Conservation (phyloP, 1,284 basidiomycete species). For the Cutaneotrichosporon cutaneum region DNA sequence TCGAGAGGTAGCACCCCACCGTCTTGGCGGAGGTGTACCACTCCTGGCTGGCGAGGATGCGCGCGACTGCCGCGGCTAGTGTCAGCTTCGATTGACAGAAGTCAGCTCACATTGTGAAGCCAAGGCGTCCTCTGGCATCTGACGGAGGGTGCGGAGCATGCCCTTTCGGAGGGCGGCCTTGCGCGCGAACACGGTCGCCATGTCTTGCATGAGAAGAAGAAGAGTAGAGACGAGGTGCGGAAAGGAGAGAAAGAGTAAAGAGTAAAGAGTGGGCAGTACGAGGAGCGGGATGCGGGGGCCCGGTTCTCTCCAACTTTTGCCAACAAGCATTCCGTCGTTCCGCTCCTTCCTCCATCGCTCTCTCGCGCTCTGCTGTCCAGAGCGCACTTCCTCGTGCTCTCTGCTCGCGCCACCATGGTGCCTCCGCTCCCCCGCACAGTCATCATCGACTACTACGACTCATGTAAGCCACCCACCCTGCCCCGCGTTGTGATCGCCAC, state of each 20-base stretch:
- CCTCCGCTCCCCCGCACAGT: constrained; percentile 47
- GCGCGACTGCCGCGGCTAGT: constrained; percentile 41
- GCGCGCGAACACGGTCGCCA: constrained; percentile 33
- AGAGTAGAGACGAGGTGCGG: not conserved
- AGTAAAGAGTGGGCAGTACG: not conserved
- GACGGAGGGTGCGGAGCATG: constrained; percentile 40
- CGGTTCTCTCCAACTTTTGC: not conserved
- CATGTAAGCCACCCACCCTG: constrained; percentile 35
- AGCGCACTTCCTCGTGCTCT: not conserved
- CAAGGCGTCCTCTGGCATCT: constrained; percentile 36
- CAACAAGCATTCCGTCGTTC: not conserved
- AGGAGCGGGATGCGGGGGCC: not conserved
- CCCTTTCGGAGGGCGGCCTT: constrained; percentile 42
- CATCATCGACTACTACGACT: constrained; percentile 54
- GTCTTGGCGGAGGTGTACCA: constrained; percentile 38
- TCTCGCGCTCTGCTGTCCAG: too few relatives aligned
- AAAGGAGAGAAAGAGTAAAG: not conserved
- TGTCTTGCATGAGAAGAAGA: constrained; percentile 15
- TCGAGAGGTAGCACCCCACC: constrained; percentile 50
- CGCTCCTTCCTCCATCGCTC: not conserved
- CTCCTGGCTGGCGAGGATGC: constrained; percentile 29
- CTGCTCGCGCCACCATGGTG: not conserved
- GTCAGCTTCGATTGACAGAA: not conserved
- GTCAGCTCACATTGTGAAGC: constrained; percentile 42
- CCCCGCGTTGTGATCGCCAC: too few relatives aligned